Percentiles rank a stretch among this genome's conserved stretches.
Conservation (phyloP, 1,139 yeast species). For the Blastobotrys malaysiensis region DNA sequence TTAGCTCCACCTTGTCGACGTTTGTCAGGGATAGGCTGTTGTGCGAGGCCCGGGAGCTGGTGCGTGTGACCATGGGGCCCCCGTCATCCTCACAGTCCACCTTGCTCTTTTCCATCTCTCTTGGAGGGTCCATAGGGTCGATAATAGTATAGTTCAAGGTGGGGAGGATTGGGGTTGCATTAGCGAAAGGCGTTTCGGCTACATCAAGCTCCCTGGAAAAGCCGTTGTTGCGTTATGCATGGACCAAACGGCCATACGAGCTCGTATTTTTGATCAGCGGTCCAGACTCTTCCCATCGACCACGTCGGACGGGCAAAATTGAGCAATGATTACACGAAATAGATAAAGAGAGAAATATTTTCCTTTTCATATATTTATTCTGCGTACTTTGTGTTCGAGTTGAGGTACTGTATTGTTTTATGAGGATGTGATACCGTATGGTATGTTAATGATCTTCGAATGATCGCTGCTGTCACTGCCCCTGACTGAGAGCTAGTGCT, state of each 20-base stretch:
- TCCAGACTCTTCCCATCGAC: not conserved
- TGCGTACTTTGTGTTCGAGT: too few species aligned
- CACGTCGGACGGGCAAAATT: too few species aligned
- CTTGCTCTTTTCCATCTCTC: not conserved
- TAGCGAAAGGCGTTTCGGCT: not conserved
- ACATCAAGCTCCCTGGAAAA: not conserved
- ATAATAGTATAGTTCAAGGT: not conserved
- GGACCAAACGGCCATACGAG: not conserved
- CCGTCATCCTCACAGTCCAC: not conserved
- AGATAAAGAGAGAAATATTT: too few species aligned
- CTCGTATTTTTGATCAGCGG: not conserved
- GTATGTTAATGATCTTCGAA: too few species aligned
- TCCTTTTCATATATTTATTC: too few species aligned
- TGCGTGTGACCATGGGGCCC: not conserved
- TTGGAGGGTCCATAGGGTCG: not conserved
- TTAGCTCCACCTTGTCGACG: conserved; percentile 22
- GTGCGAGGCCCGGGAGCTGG: not conserved
- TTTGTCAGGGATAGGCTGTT: conserved; percentile 17
- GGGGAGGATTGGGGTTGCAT: not conserved
- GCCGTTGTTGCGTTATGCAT: not conserved
- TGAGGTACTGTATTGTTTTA: too few species aligned
- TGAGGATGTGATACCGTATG: too few species aligned
- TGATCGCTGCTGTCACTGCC: too few species aligned
- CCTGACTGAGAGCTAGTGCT: too few species aligned
- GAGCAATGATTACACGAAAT: too few species aligned